Base-by-base conservation (phyloP, 208 protist genomes). In the Crithidia fasciculata region DNA sequence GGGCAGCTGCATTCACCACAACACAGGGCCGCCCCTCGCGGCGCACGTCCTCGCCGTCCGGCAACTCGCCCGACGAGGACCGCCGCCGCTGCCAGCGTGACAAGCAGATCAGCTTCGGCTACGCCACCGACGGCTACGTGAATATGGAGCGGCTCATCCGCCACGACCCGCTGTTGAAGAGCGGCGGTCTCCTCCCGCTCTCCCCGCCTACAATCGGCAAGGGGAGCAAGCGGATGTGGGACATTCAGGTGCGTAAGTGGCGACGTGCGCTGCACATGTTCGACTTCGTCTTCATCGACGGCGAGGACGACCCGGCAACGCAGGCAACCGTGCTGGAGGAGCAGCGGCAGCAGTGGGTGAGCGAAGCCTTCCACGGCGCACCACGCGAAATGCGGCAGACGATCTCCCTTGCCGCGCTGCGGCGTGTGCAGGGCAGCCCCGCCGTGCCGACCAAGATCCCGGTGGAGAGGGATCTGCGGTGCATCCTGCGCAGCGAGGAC, bases 261-360 rank as follows among this genome's bases (percentile, higher is more conserved):
- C 89, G 91, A 7, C 72, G 91, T 44, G 89, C 87, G 58, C 75
- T 96, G 45, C 91, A 96, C 84, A 94, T 96, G 91, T 96, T 96
- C 77, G 91, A 96, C 82, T 85, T 76, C 68, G 89, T 94, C 12
- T 96, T 88, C 82, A 91, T 96, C 69, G 87, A 94, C 67, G 89
- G 80, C 56, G 81, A 89, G 28, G 84, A 92, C 80, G 77, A 86
- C 55, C 84, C 87, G 41, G 58, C 56, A 49, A 75, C 64, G 15
- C 72, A 65, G 45, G 57, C 53, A 1, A 59, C 8, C 5, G 80
- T 92, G 49, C 44, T 94, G 43, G 87, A 93, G 77, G 69, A 87
- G 70, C 91, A 96, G 79, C 81, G 91, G 39, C 56, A 74, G 60
- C 83, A 96, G 71, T 96, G 91, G 89, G 83, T 94, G 49, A 92